Base-by-base conservation (phyloP, 2,329 filamentous ascomycete species). In the Lasiodiplodia sp. region DNA sequence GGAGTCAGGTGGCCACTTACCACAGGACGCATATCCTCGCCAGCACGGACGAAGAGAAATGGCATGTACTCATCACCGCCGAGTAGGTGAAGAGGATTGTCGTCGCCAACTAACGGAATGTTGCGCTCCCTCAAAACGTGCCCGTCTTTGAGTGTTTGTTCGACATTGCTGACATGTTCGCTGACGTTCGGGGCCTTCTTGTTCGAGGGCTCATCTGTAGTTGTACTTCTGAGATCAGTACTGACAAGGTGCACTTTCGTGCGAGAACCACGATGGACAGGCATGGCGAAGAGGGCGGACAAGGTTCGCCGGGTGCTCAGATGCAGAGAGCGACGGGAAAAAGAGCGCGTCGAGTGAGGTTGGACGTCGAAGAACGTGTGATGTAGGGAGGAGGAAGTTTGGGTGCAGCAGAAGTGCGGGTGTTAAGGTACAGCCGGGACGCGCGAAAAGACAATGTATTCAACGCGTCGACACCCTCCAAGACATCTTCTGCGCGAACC, bases 21-120 rank as follows among this genome's bases (percentile, higher is more conserved):
- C 5, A 58, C 44, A 38, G 69, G 68, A 34, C 69, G 70, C 7
- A 71, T 49, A 10, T 72, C 69, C 16, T 63, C 60, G 21, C 71
- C 69, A 3, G 70, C 73, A n/a, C 75, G 72, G 0, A 73, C 74
- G 57, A 79, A 77, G 70, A 78, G 71, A 63, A 79, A 79, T 8
- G 77, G 78, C 56, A 73, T 74, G 65, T 71, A 66, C 8, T 56
- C 47, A 2, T 55, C 56, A 4, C 49, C 31, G 28, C 49, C 66
- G 14, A 68, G 56, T 8, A 53, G 7, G 79, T 70, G 74, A 73
- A 79, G 66, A 75, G 74, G 56, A n/a, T 68, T 69, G 12, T 56
- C 34, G 28, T 78, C 75, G n/a, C 72, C 75, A 1, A 72, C 72
- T 53, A 79, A 74, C 3, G 67, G 65, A 11, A 79, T 73, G 7